Conservation (phyloP, 192 early-diverging fungal species). For the Spizellomyces sp. region DNA sequence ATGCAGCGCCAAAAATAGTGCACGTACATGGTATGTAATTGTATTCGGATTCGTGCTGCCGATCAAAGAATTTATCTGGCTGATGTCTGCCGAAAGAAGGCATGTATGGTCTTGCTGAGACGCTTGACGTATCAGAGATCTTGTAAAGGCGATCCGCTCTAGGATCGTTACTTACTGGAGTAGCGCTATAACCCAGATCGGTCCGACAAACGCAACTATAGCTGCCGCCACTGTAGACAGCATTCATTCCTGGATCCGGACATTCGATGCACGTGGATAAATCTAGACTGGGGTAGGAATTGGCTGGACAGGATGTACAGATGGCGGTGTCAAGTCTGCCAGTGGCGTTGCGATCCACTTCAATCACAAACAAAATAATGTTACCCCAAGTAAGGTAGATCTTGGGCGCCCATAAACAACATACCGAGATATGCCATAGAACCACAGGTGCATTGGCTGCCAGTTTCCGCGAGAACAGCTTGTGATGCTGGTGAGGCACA, state of each 20-base stretch:
- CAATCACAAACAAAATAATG: not conserved
- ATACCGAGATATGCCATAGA: constrained; percentile 16
- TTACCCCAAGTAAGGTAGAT: not conserved
- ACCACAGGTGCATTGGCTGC: constrained; percentile 24
- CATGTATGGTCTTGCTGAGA: constrained; percentile 33
- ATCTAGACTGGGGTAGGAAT: constrained; percentile 34
- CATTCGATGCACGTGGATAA: constrained; percentile 40
- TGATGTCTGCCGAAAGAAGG: constrained; percentile 11
- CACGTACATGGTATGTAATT: constrained; percentile 12
- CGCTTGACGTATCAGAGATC: not conserved
- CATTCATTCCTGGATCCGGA: constrained; percentile 42
- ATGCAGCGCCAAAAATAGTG: not conserved
- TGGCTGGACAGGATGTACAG: constrained; percentile 33
- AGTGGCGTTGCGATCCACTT: constrained; percentile 32
- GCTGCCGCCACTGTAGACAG: not conserved
- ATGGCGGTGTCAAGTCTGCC: constrained; percentile 22
- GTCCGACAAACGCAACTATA: constrained; percentile 48
- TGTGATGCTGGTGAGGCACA: constrained; percentile 5
- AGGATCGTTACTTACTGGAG: constrained; percentile 15
- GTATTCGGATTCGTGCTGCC: not conserved
- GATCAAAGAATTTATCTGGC: not conserved
- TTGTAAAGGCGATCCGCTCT: not conserved
- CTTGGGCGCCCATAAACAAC: not conserved
- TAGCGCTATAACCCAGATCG: constrained; percentile 26
- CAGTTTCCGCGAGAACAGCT: not conserved